Conservation (phyloP, 2,329 filamentous ascomycete genomes). For the Furcasterigmium furcatum region DNA sequence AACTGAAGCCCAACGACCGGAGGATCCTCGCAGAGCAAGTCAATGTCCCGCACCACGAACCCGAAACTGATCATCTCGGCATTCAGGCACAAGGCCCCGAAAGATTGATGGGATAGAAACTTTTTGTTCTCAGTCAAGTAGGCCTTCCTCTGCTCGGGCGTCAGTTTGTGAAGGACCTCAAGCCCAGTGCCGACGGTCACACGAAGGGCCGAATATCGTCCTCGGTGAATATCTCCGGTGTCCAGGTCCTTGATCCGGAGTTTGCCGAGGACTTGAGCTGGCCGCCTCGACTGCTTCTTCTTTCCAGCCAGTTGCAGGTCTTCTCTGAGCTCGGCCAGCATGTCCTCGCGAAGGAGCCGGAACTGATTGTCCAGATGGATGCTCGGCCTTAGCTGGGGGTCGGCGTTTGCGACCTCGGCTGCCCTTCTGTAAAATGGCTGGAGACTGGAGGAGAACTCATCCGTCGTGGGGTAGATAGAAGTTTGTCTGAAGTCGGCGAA, state of each 20-base stretch:
- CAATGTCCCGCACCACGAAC: constrained; percentile 47
- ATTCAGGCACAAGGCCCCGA: constrained; percentile 56
- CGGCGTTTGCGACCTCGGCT: constrained; percentile 40
- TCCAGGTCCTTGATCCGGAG: constrained; percentile 35
- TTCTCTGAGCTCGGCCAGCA: constrained; percentile 62
- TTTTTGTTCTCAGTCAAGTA: constrained; percentile 43
- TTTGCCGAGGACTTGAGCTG: constrained; percentile 30
- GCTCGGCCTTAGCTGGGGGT: constrained; percentile 31
- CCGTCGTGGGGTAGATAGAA: constrained; percentile 60
- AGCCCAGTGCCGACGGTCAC: constrained; percentile 41
- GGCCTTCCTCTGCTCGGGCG: constrained; percentile 28
- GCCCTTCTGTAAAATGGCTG: constrained; percentile 53
- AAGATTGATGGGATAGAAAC: constrained; percentile 55
- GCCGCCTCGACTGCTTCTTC: constrained; percentile 40
- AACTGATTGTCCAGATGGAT: constrained; percentile 69
- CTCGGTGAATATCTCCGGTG: constrained; percentile 22
- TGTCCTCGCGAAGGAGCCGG: constrained; percentile 67
- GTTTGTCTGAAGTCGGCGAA: constrained; percentile 58
- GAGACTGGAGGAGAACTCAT: constrained; percentile 56
- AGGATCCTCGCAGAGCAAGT: constrained; percentile 35
- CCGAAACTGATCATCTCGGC: constrained; percentile 58
- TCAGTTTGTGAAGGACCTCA: constrained; percentile 30
- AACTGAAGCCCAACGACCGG: constrained; percentile 52
- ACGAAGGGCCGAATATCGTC: constrained; percentile 31
- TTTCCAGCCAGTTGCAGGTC: constrained; percentile 51